A percentile compares a stretch with the other conserved stretches of the same genome.
Evolutionary conservation across 169 alveolate genomes (phyloP).

Genomic region (Plasmodium berghei): DNA sequence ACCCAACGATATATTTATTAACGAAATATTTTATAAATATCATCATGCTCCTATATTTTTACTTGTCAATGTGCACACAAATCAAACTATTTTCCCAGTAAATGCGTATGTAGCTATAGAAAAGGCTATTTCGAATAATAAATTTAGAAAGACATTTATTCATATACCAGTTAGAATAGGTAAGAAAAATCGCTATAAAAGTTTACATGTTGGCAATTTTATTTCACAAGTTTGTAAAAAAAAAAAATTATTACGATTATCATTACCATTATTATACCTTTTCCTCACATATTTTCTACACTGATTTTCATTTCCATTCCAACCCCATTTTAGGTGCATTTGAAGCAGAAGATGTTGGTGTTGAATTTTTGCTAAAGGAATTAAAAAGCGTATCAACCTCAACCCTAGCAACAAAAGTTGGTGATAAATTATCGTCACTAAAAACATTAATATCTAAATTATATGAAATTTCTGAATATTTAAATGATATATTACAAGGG

Average conservation of each 20-base stretch:
- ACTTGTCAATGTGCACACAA: constrained; percentile 91
- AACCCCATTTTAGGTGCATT: constrained; percentile 90
- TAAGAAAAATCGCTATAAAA: constrained; percentile 18
- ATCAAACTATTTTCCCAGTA: constrained; percentile 90
- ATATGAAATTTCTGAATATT: constrained; percentile 82
- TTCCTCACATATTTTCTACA: neutral
- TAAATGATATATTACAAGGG: constrained; percentile 87
- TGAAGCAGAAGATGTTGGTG: constrained; percentile 99
- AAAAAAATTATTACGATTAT: too few species aligned
- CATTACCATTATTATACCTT: too few species aligned
- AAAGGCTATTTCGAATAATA: constrained; percentile 94
- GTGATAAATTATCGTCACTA: constrained; percentile 82
- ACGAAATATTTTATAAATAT: constrained; percentile 96
- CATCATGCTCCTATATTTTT: constrained; percentile 96
- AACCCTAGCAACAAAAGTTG: constrained; percentile 92
- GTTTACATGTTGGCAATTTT: neutral
- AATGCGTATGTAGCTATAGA: constrained; percentile 95
- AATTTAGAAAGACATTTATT: constrained; percentile 93
- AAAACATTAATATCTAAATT: constrained; percentile 80
- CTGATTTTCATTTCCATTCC: neutral
- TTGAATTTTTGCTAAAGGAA: constrained; percentile 98
- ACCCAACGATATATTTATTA: constrained; percentile 97
- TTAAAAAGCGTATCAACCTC: constrained; percentile 95
- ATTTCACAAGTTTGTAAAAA: neutral
- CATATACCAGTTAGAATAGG: constrained; percentile 95